phyloP scores from a whole-genome alignment of 2,329 filamentous ascomycete species.

The Claviceps monticola region DNA sequence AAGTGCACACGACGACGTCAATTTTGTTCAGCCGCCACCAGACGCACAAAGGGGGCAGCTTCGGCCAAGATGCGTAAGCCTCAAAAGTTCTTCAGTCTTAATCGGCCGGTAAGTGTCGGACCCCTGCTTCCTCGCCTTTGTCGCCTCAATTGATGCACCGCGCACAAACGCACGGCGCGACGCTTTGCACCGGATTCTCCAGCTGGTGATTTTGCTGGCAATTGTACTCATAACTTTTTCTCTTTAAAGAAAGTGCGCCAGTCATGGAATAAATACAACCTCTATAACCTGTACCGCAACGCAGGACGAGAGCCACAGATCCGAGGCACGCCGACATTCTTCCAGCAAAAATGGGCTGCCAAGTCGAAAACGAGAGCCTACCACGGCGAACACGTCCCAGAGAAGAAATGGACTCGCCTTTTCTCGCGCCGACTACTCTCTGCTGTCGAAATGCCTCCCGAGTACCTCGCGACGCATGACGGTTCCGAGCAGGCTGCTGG shows the following conservation, averaged over 20 bases:
- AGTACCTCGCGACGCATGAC: slow-evolving; percentile 66
- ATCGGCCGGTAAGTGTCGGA: slow-evolving; percentile 42
- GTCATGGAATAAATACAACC: slow-evolving; percentile 95
- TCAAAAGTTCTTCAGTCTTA: slow-evolving; percentile 51
- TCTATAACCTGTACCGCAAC: slow-evolving; percentile 62
- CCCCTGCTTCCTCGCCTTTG: not conserved
- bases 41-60: slow-evolving; percentile 12
- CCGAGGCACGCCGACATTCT: slow-evolving; percentile 52
- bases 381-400: slow-evolving; percentile 87
- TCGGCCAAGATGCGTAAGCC: slow-evolving; percentile 38
- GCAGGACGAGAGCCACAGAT: slow-evolving; percentile 18
- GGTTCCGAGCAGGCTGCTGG: slow-evolving; percentile 74
- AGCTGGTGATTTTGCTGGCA: not conserved
- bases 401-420: slow-evolving; percentile 88
- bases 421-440: slow-evolving; percentile 71
- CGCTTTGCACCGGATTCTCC: not conserved
- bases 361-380: slow-evolving; percentile 76
- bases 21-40: slow-evolving; percentile 3
- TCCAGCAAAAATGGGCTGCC: slow-evolving; percentile 95
- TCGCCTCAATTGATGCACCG: not conserved
- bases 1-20: slow-evolving; percentile 1
- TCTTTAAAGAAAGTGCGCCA: slow-evolving; percentile 67
- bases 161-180: not conserved
- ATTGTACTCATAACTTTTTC: not conserved
- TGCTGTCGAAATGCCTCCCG: slow-evolving; percentile 72